Evolutionary conservation across 2,329 filamentous ascomycete species (phyloP), one percentile per base, ranked within the genome.

Genomic region (Aspergillus sp.): DNA sequence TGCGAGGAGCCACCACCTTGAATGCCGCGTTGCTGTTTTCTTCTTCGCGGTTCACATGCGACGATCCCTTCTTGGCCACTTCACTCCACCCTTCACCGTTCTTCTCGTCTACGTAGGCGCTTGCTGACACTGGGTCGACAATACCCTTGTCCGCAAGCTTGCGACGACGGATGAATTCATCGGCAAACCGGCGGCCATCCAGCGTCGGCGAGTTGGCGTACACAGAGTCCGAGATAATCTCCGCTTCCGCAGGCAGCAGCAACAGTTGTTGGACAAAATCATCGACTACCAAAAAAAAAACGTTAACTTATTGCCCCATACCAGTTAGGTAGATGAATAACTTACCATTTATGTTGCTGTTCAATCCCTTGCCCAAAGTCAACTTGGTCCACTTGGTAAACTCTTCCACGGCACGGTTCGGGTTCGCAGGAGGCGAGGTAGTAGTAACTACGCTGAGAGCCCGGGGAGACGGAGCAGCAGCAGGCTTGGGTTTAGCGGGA

Each of bases 61-160:
- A 61, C 43, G 71, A 73, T 27, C 86, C 85, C 76, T 96, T 96
- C 82, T 97, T 97, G 1, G 93, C 93, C 44, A 98, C 93, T 71
- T 97, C 93, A 57, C 79, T 95, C 93, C 93, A 98, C 19, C 91
- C 91, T 46, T 86, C 83, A 28, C 75, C 72, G 28, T 70, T 73
- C 55, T 70, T 73, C 53, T 72, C 67, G 42, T 74, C 72, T 4
- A 60, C 70, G 32, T 73, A 76, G 3, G 80, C 77, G 46, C 71
- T 78, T 33, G 72, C 70, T 43, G 71, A 76, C 42, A 78, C 74
- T 10, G 81, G 76, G 46, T 86, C 84, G 12, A 94, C 76, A 36
- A 96, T 79, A 35, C 93, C 93, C 73, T 90, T 93, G 57, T 97
- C 91, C 0, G 93, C 91, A 1, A 94, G 80, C 75, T 86, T 94